Base-by-base conservation (phyloP, 1,139 yeast species). In the Kodamaea fungicola region DNA sequence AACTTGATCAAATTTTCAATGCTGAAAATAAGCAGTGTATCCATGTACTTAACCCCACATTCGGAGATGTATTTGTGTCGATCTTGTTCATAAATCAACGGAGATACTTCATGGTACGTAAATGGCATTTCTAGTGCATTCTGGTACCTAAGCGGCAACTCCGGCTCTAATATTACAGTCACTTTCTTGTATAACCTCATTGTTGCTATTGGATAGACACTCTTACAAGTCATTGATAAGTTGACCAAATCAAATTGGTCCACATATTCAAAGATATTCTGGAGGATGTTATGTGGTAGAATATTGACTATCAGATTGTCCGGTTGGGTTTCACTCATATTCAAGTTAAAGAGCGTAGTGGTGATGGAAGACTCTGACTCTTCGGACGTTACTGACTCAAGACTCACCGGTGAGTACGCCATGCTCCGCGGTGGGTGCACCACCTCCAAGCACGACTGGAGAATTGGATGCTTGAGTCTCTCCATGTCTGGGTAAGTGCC, bases 201-300 rank as follows among this genome's bases (percentile, higher is more conserved):
- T 6, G 40, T 41, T 2, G 68, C 65, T 12, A 59, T 22, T 1
- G 43, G 42, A 40, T 62, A 51, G 16, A 66, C 39, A 19, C 42
- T 37, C 1, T 51, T 41, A 39, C 66, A 59, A 2, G 63, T 57
- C 13, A 42, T 34, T 52, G 55, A 54, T 12, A 65, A 38, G 31
- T 47, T 54, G 5, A 55, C 48, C 42, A 66, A 47, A 39, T 65
- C 71, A 45, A 46, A 64, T 35, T 67, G 73, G 38, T 50, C 55
- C 8, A 67, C 67, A 38, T 56, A 45, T 21, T 49, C 42, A 16
- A 46, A 33, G 6, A 50, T 29, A 21, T 46, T 37, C 27, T 43
- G 42, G n/a, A 56, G 27, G 6, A 55, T 37, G 28, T 36, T 33
- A 4, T 31, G 36, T 9, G 59, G 53, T 7, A 57, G 40, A 9